Conservation (phyloP, 805 yeast genomes). For the Naumovozyma dairenensis region DNA sequence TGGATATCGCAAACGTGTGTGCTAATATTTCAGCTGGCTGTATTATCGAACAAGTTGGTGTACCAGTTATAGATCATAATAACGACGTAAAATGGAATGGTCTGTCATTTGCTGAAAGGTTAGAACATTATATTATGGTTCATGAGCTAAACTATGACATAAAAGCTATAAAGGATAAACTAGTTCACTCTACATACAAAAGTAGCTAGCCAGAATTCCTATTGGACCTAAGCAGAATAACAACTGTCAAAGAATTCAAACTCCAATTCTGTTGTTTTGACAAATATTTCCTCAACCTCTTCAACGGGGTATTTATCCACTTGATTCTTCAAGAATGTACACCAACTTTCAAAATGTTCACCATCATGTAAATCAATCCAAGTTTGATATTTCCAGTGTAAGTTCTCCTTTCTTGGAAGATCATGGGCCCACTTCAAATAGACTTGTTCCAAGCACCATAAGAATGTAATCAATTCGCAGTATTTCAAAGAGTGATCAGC, state of each 20-base stretch:
- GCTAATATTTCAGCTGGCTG: slow-evolving; percentile 76
- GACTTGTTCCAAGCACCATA: slow-evolving; percentile 41
- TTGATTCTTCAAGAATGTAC: slow-evolving; percentile 35
- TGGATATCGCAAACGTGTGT: slow-evolving; percentile 47
- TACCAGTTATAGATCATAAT: slow-evolving; percentile 39
- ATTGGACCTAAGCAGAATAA: slow-evolving; percentile 26
- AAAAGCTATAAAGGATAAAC: slow-evolving; percentile 3
- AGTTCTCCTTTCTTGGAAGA: slow-evolving; percentile 23
- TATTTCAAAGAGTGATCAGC: slow-evolving; percentile 26
- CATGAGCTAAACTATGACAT: slow-evolving; percentile 5
- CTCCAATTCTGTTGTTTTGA: slow-evolving; percentile 33
- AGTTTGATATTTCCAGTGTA: slow-evolving; percentile 39
- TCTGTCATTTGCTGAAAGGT: slow-evolving; percentile 33
- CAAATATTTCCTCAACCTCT: slow-evolving; percentile 27
- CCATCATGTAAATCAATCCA: slow-evolving; percentile 49
- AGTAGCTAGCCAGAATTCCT: neutral
- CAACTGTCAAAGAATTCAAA: slow-evolving; percentile 40
- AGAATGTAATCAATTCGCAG: slow-evolving; percentile 34
- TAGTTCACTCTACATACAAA: neutral
- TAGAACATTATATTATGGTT: slow-evolving; percentile 29
- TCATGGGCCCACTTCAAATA: slow-evolving; percentile 45
- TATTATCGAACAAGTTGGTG: slow-evolving; percentile 72
- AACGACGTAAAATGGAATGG: slow-evolving; percentile 52
- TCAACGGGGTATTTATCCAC: slow-evolving; percentile 31
- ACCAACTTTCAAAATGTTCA: slow-evolving; percentile 38